phyloP scores from a whole-genome alignment of 169 alveolate species.

The Fabrea salina region DNA sequence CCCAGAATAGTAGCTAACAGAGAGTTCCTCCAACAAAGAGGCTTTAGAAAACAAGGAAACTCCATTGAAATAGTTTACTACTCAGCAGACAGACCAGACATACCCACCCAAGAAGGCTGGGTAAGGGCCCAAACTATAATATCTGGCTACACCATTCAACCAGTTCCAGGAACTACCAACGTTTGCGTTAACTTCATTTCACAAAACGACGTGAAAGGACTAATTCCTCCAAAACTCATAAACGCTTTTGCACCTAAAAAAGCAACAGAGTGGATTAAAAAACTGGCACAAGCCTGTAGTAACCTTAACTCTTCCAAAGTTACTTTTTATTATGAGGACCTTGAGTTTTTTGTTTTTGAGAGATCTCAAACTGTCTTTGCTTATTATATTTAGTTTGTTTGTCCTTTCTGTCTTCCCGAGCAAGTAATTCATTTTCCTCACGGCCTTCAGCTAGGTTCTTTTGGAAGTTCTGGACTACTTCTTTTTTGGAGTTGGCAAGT shows the following conservation, averaged over 20 bases:
- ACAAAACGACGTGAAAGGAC: conserved; percentile 26
- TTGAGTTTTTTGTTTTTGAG: conserved; percentile 45
- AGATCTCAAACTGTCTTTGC: conserved; percentile 45
- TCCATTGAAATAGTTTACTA: not conserved
- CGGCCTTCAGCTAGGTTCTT: conserved; percentile 40
- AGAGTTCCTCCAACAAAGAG: conserved; percentile 15
- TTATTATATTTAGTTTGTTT: conserved; percentile 38
- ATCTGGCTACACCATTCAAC: not conserved
- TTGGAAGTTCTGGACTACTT: conserved; percentile 47
- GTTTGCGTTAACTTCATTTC: not conserved
- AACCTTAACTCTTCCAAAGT: too few species aligned
- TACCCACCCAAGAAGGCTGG: not conserved
- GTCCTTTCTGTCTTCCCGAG: conserved; percentile 54
- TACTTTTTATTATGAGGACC: too few species aligned
- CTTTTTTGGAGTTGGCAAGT: conserved; percentile 54
- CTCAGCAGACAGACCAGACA: conserved; percentile 11
- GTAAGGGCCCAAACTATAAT: conserved; percentile 31
- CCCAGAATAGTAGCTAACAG: not conserved
- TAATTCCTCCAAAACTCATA: conserved; percentile 20
- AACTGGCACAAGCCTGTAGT: conserved; percentile 3
- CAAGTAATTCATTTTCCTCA: conserved; percentile 58
- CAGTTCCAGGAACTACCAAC: not conserved
- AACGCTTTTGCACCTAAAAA: conserved; percentile 24
- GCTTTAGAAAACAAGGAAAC: not conserved
- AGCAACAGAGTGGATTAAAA: conserved; percentile 7